Evolutionary conservation across 164 flowering plant genomes (phyloP).

Genomic region (Hamamelis virginiana): DNA sequence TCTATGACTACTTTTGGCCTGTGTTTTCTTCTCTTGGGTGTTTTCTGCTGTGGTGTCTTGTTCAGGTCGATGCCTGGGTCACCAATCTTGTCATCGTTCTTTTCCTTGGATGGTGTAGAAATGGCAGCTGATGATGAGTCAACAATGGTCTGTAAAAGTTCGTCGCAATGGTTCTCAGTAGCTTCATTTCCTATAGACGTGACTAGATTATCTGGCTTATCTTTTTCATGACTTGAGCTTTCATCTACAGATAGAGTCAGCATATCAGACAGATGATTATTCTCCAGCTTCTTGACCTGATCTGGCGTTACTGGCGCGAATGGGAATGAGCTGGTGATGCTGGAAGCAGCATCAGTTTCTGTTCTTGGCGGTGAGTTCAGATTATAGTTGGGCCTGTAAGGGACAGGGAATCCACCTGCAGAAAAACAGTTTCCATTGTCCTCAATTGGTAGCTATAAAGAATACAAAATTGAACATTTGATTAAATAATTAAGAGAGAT

Average conservation of each 20-base stretch:
- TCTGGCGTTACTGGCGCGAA: slow-evolving; percentile 33
- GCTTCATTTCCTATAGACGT: slow-evolving; percentile 10
- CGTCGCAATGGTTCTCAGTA: slow-evolving; percentile 14
- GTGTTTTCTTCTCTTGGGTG: slow-evolving; percentile 51
- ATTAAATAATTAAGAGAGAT: too few relatives aligned
- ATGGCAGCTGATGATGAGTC: slow-evolving; percentile 25
- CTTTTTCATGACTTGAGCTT: slow-evolving; percentile 15
- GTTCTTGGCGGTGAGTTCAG: slow-evolving; percentile 28
- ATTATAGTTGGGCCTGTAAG: slow-evolving; percentile 22
- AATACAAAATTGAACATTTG: too few relatives aligned
- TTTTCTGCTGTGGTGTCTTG: slow-evolving; percentile 50
- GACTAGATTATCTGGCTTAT: slow-evolving; percentile 10
- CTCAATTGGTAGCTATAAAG: too few relatives aligned
- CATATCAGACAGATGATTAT: slow-evolving; percentile 7
- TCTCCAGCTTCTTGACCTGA: slow-evolving; percentile 20
- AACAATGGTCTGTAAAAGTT: slow-evolving; percentile 26
- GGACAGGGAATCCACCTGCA: slow-evolving; percentile 33
- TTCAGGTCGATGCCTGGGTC: slow-evolving; percentile 41
- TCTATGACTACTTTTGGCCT: slow-evolving; percentile 66
- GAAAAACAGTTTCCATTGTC: background rate
- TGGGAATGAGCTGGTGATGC: slow-evolving; percentile 13
- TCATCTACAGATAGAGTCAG: slow-evolving; percentile 10
- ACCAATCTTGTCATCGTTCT: slow-evolving; percentile 10
- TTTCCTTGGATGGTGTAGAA: slow-evolving; percentile 22
- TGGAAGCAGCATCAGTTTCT: slow-evolving; percentile 20